These are phyloP conservation scores for Exophiala sideris DNA, from an alignment of 2,329 filamentous ascomycete species.

Conservation along the genomic window DNA sequence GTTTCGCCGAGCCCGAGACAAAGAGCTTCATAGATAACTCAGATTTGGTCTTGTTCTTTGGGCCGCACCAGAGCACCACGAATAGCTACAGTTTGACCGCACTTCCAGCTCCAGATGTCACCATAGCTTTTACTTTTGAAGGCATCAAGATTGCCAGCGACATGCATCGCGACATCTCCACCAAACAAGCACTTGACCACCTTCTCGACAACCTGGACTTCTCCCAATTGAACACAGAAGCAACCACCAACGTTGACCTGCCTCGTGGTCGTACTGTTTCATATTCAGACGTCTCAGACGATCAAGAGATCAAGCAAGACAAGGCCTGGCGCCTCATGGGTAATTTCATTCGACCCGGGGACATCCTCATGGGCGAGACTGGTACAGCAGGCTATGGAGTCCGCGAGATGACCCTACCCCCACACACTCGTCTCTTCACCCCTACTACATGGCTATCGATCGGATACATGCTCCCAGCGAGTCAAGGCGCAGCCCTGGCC, in stretches of 20 bases:
- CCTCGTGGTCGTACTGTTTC: conserved; percentile 12
- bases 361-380: conserved; percentile 29
- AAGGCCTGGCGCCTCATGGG: conserved; percentile 22
- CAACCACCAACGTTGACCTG: conserved; percentile 16
- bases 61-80: conserved; percentile 46
- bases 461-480: conserved; percentile 29
- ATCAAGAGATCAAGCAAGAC: conserved; percentile 17
- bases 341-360: conserved; percentile 20
- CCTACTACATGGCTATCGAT: conserved; percentile 30
- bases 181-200: conserved; percentile 47
- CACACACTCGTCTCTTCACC: conserved; percentile 26
- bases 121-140: conserved; percentile 76
- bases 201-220: too few species aligned
- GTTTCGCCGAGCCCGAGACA: conserved; percentile 37
- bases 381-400: conserved; percentile 30
- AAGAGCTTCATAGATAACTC: conserved; percentile 40
- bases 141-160: conserved; percentile 69
- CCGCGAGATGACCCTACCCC: conserved; percentile 25
- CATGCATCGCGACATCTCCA: conserved; percentile 71
- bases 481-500: conserved; percentile 27
- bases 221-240: neutral
- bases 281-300: conserved; percentile 23
- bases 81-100: conserved; percentile 39
- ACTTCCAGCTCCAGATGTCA: conserved; percentile 36
- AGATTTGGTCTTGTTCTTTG: conserved; percentile 48